These are phyloP conservation scores for Mortierella sp. DNA, from an alignment of 371 early-diverging fungal genomes.

Conservation along the genomic window DNA sequence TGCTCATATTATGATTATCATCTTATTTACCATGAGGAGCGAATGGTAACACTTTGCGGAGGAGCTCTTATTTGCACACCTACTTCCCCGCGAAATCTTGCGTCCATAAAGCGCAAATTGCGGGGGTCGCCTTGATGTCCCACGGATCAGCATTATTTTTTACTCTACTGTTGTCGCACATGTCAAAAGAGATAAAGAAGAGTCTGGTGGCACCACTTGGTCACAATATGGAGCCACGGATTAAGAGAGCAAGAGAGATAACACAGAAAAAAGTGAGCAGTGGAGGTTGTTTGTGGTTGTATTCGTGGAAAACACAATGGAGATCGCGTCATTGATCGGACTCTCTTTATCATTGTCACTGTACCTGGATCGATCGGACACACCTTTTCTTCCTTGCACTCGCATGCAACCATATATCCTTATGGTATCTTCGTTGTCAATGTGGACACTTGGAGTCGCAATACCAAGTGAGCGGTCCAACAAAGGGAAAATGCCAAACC, in stretches of 20 bases:
- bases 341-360: background rate
- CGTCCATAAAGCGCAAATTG: background rate
- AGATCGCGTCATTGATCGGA: slow-evolving; percentile 32
- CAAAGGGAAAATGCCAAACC: background rate
- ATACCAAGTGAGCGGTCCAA: background rate
- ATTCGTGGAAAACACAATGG: background rate
- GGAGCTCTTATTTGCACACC: background rate
- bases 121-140: background rate
- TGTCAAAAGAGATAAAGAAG: slow-evolving; percentile 1
- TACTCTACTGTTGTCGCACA: background rate
- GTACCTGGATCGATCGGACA: background rate
- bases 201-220: background rate
- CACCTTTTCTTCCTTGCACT: background rate
- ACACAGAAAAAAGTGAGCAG: background rate
- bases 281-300: background rate
- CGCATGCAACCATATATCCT: background rate
- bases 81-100: slow-evolving; percentile 12
- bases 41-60: background rate
- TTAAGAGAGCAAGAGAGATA: background rate
- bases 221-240: background rate
- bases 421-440: background rate
- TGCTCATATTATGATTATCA: background rate
- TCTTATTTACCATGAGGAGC: background rate
- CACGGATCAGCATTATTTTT: background rate
- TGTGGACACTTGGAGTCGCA: background rate